Conservation (phyloP, 139 green algal species). For the Chlamydomonas eustigma region DNA sequence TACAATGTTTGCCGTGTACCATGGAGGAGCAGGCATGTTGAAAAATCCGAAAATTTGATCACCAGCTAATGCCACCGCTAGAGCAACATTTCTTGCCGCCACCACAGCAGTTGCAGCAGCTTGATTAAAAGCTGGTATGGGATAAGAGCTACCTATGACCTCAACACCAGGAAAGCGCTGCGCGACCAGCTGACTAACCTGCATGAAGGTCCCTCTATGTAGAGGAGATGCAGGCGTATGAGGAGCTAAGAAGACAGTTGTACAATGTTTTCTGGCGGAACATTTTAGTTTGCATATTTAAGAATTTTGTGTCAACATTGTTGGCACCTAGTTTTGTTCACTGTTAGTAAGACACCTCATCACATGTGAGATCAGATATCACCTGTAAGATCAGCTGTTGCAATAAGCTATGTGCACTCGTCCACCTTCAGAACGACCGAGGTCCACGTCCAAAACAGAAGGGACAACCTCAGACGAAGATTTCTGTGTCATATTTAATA, state of each 20-base stretch:
- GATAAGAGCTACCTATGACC: constrained; percentile 50
- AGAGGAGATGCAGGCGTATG: too few relatives aligned
- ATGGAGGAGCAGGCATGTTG: background rate
- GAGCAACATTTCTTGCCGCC: constrained; percentile 34
- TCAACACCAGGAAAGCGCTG: constrained; percentile 44
- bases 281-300: background rate
- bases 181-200: constrained; percentile 52
- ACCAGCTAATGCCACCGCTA: constrained; percentile 39
- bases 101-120: constrained; percentile 26
- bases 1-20: constrained; percentile 16
- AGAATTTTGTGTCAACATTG: background rate
- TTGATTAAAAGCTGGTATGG: constrained; percentile 28
- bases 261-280: too few relatives aligned
- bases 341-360: too few relatives aligned
- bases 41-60: constrained; percentile 33
- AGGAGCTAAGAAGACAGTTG: background rate
- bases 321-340: too few relatives aligned
- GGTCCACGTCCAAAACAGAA: constrained; percentile 2
- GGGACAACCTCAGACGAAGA: background rate
- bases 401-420: constrained; percentile 59
- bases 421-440: background rate
- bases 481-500: background rate
- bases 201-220: constrained; percentile 59
- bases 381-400: constrained; percentile 63
- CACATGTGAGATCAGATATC: too few relatives aligned